phyloP scores from a whole-genome alignment of 192 early-diverging fungal genomes.

The Rhizophlyctis rosea region DNA sequence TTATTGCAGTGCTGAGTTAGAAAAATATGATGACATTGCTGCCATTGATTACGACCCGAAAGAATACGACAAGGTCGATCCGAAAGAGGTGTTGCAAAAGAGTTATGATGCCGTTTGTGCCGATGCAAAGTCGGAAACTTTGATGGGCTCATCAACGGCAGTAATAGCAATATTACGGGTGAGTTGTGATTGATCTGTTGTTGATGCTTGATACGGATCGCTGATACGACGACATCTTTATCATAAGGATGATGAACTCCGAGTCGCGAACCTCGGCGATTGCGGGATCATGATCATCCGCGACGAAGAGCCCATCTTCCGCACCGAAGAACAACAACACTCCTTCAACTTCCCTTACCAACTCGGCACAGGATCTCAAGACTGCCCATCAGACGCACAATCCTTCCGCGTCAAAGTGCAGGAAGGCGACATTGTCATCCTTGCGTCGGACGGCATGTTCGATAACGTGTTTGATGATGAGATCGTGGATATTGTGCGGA shows the following conservation, averaged over 20 bases:
- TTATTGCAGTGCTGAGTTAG: conserved; percentile 76
- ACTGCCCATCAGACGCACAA: conserved; percentile 81
- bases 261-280: conserved; percentile 94
- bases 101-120: conserved; percentile 72
- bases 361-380: conserved; percentile 80
- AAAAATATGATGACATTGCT: conserved; percentile 80
- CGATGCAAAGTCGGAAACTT: conserved; percentile 69
- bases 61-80: conserved; percentile 76
- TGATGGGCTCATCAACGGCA: conserved; percentile 90
- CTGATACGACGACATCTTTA: not conserved
- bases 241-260: conserved; percentile 77
- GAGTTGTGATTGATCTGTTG: conserved; percentile 2
- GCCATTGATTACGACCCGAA: conserved; percentile 65
- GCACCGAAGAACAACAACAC: conserved; percentile 97
- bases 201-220: not conserved
- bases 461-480: conserved; percentile 99
- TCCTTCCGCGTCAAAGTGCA: conserved; percentile 79
- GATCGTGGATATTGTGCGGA: conserved; percentile 79
- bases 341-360: conserved; percentile 99
- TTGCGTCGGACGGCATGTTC: conserved; percentile 93
- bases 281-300: conserved; percentile 88
- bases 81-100: conserved; percentile 74
- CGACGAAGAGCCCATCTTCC: conserved; percentile 81
- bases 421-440: conserved; percentile 87
- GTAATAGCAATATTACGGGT: conserved; percentile 77